Conservation (phyloP, 1,284 basidiomycete species). For the Salmacisia buchloeana region DNA sequence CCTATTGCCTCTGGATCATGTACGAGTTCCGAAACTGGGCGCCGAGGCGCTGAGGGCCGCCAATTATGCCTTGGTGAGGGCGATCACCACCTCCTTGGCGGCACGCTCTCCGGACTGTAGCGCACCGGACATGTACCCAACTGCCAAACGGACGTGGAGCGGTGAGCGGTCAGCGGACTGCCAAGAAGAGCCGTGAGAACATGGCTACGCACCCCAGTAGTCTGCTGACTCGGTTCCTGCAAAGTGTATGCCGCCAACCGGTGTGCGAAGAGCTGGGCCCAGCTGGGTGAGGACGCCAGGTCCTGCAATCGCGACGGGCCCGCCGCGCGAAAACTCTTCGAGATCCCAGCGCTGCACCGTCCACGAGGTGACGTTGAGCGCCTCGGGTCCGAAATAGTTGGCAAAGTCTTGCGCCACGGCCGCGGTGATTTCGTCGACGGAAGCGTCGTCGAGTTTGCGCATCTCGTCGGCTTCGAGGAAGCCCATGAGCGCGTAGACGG, state of each 20-base stretch:
- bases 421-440: neutral
- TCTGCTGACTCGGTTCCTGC: conserved; percentile 14
- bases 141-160: neutral
- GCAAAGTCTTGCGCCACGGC: neutral
- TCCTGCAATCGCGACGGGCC: neutral
- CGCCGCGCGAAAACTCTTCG: conserved; percentile 14
- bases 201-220: conserved; percentile 8
- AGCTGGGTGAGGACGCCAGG: neutral
- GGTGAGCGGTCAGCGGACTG: too few species aligned
- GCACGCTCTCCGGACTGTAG: conserved; percentile 10
- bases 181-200: neutral
- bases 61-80: too few species aligned
- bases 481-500: conserved; percentile 3
- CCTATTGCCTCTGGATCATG: too few species aligned
- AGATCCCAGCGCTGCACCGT: conserved; percentile 10
- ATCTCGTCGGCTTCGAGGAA: conserved; percentile 10
- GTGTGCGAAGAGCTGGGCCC: neutral
- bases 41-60: too few species aligned
- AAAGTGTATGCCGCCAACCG: conserved; percentile 11
- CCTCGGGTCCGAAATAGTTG: conserved; percentile 13
- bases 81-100: conserved; percentile 9
- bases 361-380: conserved; percentile 1
- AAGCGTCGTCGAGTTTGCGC: neutral
- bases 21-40: too few species aligned
- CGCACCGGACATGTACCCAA: conserved; percentile 15